phyloP scores from a whole-genome alignment of 495 filamentous ascomycete species.

The Podospora fimiseda region DNA sequence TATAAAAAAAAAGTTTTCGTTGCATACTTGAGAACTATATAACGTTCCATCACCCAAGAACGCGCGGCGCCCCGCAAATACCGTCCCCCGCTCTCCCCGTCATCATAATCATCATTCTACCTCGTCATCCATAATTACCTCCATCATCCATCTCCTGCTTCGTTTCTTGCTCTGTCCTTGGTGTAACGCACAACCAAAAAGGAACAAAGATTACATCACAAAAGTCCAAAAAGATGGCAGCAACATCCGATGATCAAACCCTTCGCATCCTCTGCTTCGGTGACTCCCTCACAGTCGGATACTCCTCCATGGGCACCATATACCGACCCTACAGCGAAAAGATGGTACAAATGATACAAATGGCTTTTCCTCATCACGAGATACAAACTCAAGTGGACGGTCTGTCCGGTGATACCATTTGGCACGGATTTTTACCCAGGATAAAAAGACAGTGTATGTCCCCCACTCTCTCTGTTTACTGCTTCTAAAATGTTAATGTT shows the following conservation, averaged over 20 bases:
- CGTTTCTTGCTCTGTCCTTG: too few species aligned
- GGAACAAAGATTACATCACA: background rate
- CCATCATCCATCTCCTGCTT: too few species aligned
- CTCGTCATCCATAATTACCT: too few species aligned
- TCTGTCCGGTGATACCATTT: slow-evolving; percentile 46
- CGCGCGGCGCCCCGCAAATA: too few species aligned
- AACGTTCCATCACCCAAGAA: too few species aligned
- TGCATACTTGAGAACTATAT: too few species aligned
- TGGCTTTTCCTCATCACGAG: slow-evolving; percentile 31
- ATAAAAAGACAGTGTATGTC: too few species aligned
- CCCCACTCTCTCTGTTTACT: slow-evolving; percentile 17
- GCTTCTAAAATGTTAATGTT: background rate
- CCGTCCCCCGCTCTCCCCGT: too few species aligned
- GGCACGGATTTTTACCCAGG: slow-evolving; percentile 39
- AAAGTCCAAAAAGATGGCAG: slow-evolving; percentile 15
- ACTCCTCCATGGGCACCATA: slow-evolving; percentile 34
- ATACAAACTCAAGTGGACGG: slow-evolving; percentile 39
- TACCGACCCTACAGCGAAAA: slow-evolving; percentile 48
- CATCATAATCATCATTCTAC: too few species aligned
- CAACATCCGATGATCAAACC: slow-evolving; percentile 9
- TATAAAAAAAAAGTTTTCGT: too few species aligned
- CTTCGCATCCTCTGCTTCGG: slow-evolving; percentile 58
- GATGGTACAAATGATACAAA: slow-evolving; percentile 33
- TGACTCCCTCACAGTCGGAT: slow-evolving; percentile 56
- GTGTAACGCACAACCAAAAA: background rate